phyloP scores from a whole-genome alignment of 371 early-diverging fungal species.

The Mortierella sp. region DNA sequence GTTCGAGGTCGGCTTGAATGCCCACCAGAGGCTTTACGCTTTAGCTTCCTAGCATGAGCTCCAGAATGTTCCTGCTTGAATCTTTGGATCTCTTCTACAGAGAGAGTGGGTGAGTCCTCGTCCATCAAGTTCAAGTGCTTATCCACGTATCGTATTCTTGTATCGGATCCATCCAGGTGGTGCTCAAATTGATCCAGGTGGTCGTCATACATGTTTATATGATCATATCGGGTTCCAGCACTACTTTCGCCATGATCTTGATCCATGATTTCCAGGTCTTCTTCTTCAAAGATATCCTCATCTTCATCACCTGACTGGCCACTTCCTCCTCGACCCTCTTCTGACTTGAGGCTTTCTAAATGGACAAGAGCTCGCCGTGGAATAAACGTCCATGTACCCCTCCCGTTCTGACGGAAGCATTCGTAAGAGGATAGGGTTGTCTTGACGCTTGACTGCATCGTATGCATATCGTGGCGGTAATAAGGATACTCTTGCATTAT shows the following conservation, averaged over 20 bases:
- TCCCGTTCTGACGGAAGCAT: conserved; percentile 56
- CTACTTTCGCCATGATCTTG: conserved; percentile 14
- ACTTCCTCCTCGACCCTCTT: conserved; percentile 29
- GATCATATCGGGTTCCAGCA: conserved; percentile 8
- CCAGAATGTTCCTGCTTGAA: conserved; percentile 56
- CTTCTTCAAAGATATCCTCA: conserved; percentile 29
- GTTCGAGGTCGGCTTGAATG: conserved; percentile 44
- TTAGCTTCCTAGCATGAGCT: conserved; percentile 37
- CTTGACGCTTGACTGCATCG: conserved; percentile 58
- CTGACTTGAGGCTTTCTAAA: conserved; percentile 51
- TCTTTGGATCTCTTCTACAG: conserved; percentile 53
- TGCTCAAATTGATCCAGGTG: conserved; percentile 12
- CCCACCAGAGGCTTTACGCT: conserved; percentile 52
- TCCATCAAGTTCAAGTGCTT: conserved; percentile 39
- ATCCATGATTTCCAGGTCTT: conserved; percentile 24
- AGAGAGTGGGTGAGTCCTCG: conserved; percentile 44
- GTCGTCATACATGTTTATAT: conserved; percentile 8
- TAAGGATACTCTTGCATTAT: conserved; percentile 58
- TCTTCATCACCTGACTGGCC: conserved; percentile 29
- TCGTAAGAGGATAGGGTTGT: conserved; percentile 53
- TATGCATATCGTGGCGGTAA: conserved; percentile 55
- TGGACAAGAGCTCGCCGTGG: conserved; percentile 53
- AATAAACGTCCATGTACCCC: conserved; percentile 58
- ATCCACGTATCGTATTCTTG: conserved; percentile 50
- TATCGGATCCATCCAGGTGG: conserved; percentile 21